Base-by-base conservation (phyloP, 1,284 basidiomycete genomes). In the Marasmius sp. region DNA sequence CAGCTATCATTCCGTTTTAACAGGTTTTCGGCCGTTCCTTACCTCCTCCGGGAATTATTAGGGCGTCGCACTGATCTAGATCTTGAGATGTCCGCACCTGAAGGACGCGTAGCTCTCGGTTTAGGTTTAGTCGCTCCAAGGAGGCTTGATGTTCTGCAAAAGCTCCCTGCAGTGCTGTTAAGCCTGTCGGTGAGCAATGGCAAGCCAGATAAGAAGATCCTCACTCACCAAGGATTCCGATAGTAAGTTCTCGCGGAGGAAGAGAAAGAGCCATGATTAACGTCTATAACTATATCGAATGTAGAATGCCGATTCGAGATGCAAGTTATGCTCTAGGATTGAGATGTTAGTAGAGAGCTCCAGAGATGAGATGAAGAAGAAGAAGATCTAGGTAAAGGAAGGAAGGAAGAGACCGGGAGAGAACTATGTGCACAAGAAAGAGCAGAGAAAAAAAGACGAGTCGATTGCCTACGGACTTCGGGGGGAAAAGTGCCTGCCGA, bases 21-120 rank as follows among this genome's bases (percentile, higher is more conserved):
- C 34, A n/a, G 27, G 10, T 27, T 51, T 12, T 6, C 9, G 20
- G 16, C 6, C n/a, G 7, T 33, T 16, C 71, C 79, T 60, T 61
- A 85, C 89, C 90, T 80, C 94, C 95, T 16, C 94, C 94, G 11
- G 97, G 97, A 62, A 99, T 93, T 67, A 99, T 89, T 59, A 98
- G 80, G 2, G 90, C 96, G 70, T 94, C 85, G 74, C 95, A 97
- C 64, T 71, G 74, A 34, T 77, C 78, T 16, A 98, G 85, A 66
- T 98, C 94, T 47, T 87, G 85, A 4, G 84, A 79, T 1, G 87
- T 93, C 52, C 92, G 90, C 34, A 98, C 91, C 12, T 89, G 84
- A n/a, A 87, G 72, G 48, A 86, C 77, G 36, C 69, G 68, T 61
- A 91, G 74, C 63, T 75, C 79, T 55, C 74, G 73, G 63, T 79